Evolutionary conservation across 1,139 yeast genomes (phyloP).

Genomic region (Saccharomyces hybrid): DNA sequence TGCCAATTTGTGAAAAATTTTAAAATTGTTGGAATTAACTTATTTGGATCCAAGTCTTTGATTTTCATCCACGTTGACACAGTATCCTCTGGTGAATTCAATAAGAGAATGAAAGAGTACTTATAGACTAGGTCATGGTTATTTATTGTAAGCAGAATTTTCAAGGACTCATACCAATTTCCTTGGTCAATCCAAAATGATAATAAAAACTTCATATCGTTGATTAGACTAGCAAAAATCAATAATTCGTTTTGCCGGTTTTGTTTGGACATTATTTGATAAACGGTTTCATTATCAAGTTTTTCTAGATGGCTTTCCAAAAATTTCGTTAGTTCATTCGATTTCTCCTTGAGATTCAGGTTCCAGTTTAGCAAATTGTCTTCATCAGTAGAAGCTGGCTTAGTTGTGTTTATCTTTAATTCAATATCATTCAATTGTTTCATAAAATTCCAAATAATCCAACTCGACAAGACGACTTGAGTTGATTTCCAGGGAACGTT

Average conservation of each 20-base stretch:
- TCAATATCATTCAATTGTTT: constrained; percentile 44
- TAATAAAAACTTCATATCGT: constrained; percentile 64
- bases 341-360: constrained; percentile 19
- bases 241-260: constrained; percentile 59
- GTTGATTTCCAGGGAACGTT: constrained; percentile 41
- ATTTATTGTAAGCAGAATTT: constrained; percentile 39
- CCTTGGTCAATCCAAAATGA: constrained; percentile 60
- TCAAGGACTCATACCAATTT: constrained; percentile 69
- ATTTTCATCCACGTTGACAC: constrained; percentile 73
- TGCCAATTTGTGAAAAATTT: constrained; percentile 50
- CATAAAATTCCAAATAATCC: constrained; percentile 70
- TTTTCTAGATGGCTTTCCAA: constrained; percentile 41
- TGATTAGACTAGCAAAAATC: constrained; percentile 57
- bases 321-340: constrained; percentile 44
- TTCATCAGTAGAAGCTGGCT: constrained; percentile 12
- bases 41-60: constrained; percentile 43
- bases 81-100: constrained; percentile 63
- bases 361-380: constrained; percentile 19
- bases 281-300: constrained; percentile 59
- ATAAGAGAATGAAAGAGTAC: constrained; percentile 58
- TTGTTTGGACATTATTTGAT: constrained; percentile 62
- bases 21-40: constrained; percentile 67
- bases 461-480: constrained; percentile 58
- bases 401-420: constrained; percentile 29
- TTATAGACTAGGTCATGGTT: constrained; percentile 50